Base-by-base conservation (phyloP, 1,284 basidiomycete genomes). In the Cryptococcus wingfieldii region DNA sequence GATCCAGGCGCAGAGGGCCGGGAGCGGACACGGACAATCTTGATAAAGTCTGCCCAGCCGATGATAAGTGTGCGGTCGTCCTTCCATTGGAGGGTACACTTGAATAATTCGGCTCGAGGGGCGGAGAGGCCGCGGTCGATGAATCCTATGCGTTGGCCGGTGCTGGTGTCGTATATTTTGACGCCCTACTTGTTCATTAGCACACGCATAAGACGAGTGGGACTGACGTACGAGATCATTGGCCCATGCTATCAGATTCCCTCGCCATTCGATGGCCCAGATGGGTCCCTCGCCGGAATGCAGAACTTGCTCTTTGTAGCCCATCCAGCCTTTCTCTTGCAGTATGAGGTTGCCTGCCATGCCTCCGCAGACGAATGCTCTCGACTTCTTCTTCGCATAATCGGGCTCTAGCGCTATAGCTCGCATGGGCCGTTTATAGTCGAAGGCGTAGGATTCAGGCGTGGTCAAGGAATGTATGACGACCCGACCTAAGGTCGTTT, bases 271-370 rank as follows among this genome's bases (percentile, higher is more conserved):
- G 5, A 86, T 84, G 38, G 87, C 86, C 92, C 92, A 98, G 56
- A 98, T 90, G 0, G 96, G 90, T 1, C 95, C 96, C 75, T 98
- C 96, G 4, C 88, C 90, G 23, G 83, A 82, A 69, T 96, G 89
- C 23, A 98, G 76, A 5, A 88, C 76, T 0, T 87, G 89, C 75
- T 97, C 93, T 66, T 89, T 94, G 70, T 97, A 90, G 0, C 95
- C 94, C 3, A 98, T 79, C 94, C 95, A 98, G 9, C 93, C 90
- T 74, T 97, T 98, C 78, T 98, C 95, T 62, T 90, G 85, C 61
- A 95, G 72, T 13, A 90, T 81, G 27, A 98, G 80, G 39, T 83
- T 85, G 4, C 96, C 95, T 0, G 90, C 87, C 83, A 97, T 84
- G 5, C 96, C 96, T 43, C 95, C 96, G 56, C 89, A 94, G 4